Evolutionary conservation across 306 rosid genomes (phyloP).

Genomic region (Prunus armeniaca): DNA sequence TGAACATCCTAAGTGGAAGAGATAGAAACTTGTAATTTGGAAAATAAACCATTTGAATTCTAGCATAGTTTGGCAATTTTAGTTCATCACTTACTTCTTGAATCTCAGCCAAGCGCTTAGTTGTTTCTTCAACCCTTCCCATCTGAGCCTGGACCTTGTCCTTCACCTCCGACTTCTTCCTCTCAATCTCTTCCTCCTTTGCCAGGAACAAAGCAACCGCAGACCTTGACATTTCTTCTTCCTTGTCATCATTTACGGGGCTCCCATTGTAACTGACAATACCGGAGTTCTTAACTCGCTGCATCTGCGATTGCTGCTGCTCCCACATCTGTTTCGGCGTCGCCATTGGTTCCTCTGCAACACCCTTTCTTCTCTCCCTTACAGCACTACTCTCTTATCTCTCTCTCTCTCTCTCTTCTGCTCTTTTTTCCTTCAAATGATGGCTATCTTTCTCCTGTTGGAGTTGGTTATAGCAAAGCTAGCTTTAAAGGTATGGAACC

Average conservation of each 20-base stretch:
- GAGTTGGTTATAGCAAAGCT: constrained; percentile 54
- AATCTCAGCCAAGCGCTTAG: constrained; percentile 81
- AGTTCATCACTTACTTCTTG: constrained; percentile 60
- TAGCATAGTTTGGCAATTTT: neutral
- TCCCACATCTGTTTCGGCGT: constrained; percentile 60
- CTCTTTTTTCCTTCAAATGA: constrained; percentile 47
- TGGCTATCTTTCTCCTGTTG: constrained; percentile 47
- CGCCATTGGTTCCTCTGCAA: constrained; percentile 55
- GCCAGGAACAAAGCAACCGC: constrained; percentile 64
- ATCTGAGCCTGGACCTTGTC: constrained; percentile 74
- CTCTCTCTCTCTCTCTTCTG: neutral
- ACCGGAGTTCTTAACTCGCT: constrained; percentile 53
- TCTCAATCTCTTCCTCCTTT: constrained; percentile 95
- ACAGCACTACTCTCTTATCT: neutral
- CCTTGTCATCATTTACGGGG: constrained; percentile 62
- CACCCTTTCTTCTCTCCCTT: constrained; percentile 16
- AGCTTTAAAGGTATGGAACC: constrained; percentile 53
- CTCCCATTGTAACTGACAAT: constrained; percentile 45
- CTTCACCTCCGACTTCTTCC: constrained; percentile 75
- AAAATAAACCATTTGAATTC: neutral
- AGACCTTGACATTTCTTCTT: constrained; percentile 80
- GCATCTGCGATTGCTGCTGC: constrained; percentile 43
- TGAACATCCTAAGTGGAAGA: neutral
- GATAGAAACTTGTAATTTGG: neutral
- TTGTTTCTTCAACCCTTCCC: constrained; percentile 68